Conservation (phyloP, 306 rosid genomes). For the Psophocarpus tetragonolobus region DNA sequence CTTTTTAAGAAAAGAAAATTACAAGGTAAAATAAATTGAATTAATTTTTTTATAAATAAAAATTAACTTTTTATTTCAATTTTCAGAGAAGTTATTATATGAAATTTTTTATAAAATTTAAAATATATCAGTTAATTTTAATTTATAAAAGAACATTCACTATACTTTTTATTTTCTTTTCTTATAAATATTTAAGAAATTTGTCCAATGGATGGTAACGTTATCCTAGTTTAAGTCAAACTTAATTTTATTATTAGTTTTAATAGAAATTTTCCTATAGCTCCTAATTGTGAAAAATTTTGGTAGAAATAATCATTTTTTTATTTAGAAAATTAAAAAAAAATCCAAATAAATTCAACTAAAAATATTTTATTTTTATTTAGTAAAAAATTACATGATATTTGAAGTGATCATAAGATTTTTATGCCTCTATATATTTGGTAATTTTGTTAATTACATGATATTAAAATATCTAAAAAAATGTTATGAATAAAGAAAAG, state of each 20-base stretch:
- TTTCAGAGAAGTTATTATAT: background rate
- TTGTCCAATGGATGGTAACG: background rate
- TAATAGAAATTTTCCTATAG: background rate
- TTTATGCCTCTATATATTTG: background rate
- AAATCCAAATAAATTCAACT: background rate
- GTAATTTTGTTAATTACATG: background rate
- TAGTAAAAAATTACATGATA: background rate
- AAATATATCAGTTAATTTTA: too few relatives aligned
- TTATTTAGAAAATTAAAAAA: background rate
- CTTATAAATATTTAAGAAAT: too few relatives aligned
- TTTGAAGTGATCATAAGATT: too few relatives aligned
- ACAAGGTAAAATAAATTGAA: too few relatives aligned
- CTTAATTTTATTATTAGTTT: background rate
- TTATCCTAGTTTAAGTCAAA: background rate
- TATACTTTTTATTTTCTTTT: background rate
- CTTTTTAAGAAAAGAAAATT: too few relatives aligned
- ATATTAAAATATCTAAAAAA: background rate
- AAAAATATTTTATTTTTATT: background rate
- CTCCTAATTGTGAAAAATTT: background rate
- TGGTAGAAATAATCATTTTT: background rate
- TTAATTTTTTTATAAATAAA: too few relatives aligned
- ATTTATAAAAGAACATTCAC: too few relatives aligned
- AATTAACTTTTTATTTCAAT: too few relatives aligned
- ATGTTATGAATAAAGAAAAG: background rate
- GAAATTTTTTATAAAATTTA: too few relatives aligned